These are phyloP conservation scores for Nakataea oryzae DNA, from an alignment of 2,329 filamentous ascomycete genomes.

Conservation along the genomic window DNA sequence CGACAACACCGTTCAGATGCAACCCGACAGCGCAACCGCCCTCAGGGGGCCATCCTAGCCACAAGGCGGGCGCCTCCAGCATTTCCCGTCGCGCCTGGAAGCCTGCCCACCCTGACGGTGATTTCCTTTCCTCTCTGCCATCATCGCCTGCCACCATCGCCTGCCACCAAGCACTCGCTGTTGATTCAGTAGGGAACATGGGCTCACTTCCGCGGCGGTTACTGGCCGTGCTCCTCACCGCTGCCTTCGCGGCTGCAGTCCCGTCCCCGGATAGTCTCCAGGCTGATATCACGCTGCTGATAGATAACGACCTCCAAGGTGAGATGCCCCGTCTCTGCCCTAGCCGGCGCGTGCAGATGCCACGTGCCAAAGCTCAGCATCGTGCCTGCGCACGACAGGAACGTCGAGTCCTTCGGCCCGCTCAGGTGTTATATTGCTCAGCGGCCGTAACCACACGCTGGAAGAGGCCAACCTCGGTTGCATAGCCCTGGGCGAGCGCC, in stretches of 20 bases:
- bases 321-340: neutral
- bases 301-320: constrained; percentile 31
- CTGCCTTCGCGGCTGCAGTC: constrained; percentile 11
- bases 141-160: no score
- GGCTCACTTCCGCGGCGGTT: neutral
- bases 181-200: neutral
- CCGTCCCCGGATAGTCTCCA: constrained; percentile 23
- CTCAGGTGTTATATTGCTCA: constrained; percentile 24
- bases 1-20: neutral
- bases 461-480: constrained; percentile 20
- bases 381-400: constrained; percentile 14
- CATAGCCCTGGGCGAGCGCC: constrained; percentile 24
- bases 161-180: neutral
- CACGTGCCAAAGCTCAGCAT: neutral
- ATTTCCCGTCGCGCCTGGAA: neutral
- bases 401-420: constrained; percentile 17
- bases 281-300: constrained; percentile 24
- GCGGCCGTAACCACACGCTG: constrained; percentile 12
- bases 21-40: neutral
- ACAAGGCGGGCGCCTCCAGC: neutral
- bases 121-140: neutral
- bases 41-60: neutral
- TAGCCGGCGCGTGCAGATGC: no score
- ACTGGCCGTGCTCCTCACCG: constrained; percentile 6
- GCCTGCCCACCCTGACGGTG: no score